phyloP scores from a whole-genome alignment of 1,284 basidiomycete species.

The Ganoderma resinaceum region DNA sequence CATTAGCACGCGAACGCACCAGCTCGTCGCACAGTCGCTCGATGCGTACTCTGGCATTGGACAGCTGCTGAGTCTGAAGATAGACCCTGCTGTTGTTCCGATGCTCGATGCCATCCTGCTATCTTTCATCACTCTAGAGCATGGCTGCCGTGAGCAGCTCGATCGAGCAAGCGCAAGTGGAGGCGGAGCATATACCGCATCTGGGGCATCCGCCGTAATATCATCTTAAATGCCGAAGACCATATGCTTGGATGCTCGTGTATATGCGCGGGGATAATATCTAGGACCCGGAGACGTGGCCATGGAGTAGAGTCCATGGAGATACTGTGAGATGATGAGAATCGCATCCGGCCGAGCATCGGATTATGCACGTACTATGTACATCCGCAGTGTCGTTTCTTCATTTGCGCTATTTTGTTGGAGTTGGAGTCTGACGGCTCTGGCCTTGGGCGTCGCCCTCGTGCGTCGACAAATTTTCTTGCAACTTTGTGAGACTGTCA shows the following conservation, averaged over 20 bases:
- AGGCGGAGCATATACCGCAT: background rate
- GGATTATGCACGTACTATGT: too few relatives aligned
- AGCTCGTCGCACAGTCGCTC: background rate
- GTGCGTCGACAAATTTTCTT: too few relatives aligned
- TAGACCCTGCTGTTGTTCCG: background rate
- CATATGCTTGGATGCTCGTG: background rate
- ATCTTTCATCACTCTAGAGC: slow-evolving; percentile 2
- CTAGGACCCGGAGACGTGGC: too few relatives aligned
- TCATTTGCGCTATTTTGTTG: too few relatives aligned
- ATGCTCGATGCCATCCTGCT: slow-evolving; percentile 8
- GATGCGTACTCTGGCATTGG: background rate
- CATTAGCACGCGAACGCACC: background rate
- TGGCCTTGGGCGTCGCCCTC: too few relatives aligned
- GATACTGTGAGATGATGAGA: too few relatives aligned
- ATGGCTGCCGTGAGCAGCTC: background rate
- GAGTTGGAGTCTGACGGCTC: too few relatives aligned
- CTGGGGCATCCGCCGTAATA: background rate
- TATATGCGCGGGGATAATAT: too few relatives aligned
- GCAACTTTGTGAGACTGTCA: too few relatives aligned
- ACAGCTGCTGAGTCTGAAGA: background rate
- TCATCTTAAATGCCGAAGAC: background rate
- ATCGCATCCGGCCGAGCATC: too few relatives aligned
- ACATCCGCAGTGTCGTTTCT: too few relatives aligned
- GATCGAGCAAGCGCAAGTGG: background rate
- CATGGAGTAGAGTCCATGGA: too few relatives aligned